Base-by-base conservation (phyloP, 2,329 filamentous ascomycete genomes). In the Pseudonectria buxi region DNA sequence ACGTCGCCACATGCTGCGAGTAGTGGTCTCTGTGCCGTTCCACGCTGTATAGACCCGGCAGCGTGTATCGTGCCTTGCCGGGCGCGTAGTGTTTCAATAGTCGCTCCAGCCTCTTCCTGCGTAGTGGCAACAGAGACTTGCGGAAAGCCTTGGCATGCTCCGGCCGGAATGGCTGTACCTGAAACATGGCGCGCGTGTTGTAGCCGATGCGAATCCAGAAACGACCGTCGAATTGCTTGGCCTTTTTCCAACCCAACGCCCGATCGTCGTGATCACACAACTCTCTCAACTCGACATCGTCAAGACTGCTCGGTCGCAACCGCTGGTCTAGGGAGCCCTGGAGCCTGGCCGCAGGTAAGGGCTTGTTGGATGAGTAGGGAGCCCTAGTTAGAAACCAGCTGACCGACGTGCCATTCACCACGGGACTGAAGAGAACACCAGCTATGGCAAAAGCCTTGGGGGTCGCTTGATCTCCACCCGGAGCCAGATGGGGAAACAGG, bases 171-270 rank as follows among this genome's bases (percentile, higher is more conserved):
- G 74, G 74, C 24, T 61, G 62, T 3, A 78, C 43, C 13, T 59
- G 51, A 12, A 73, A 57, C 11, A 54, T 53, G 32, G 60, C 61
- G 3, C 64, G 64, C 6, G 67, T 56, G 5, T 67, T 64, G 30
- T 65, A 58, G 14, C 57, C 56, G 9, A 77, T 36, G 12, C 68
- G 63, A 12, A 81, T 56, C 78, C 78, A 83, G 56, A 71, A 82
- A 3, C 78, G 72, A 0, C 75, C 72, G 53, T 83, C 78, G 61
- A 69, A 83, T 35, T 72, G 53, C 30, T 54, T 53, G 10, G 51
- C 45, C 14, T 44, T 51, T 30, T 53, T 58, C 57, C 59, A 64
- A 16, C 46, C 49, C 7, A 47, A 40, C 58, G 64, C 66, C 2
- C 33, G 41, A 25, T 41, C 28, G 12, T 22, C 9, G 5, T 37